phyloP scores from a whole-genome alignment of 1,284 basidiomycete species.

The Kwoniella shivajii region DNA sequence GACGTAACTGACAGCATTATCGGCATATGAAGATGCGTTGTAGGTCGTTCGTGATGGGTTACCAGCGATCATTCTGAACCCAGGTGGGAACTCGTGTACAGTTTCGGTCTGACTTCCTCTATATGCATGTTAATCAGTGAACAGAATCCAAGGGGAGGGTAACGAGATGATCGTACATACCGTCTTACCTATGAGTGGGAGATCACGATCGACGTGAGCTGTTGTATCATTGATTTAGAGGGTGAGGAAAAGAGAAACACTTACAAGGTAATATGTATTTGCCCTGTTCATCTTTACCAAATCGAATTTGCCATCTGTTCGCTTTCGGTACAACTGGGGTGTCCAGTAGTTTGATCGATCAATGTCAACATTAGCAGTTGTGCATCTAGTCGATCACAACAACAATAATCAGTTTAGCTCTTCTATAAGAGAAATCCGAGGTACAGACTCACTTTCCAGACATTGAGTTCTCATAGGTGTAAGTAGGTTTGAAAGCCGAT shows the following conservation, averaged over 20 bases:
- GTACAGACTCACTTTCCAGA: conserved; percentile 1
- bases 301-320: conserved; percentile 37
- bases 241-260: no score
- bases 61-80: conserved; percentile 56
- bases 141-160: not conserved
- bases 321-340: conserved; percentile 55
- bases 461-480: conserved; percentile 18
- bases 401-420: not conserved
- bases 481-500: conserved; percentile 17
- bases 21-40: conserved; percentile 24
- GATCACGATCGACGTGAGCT: conserved; percentile 45
- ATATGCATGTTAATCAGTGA: not conserved
- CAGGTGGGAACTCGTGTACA: conserved; percentile 47
- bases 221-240: conserved; percentile 21
- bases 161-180: not conserved
- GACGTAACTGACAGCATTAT: conserved; percentile 53
- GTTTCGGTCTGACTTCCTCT: conserved; percentile 11
- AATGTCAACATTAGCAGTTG: conserved; percentile 50
- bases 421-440: not conserved
- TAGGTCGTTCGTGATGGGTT: conserved; percentile 44
- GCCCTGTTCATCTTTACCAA: conserved; percentile 36
- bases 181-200: not conserved
- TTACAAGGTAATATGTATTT: conserved; percentile 52
- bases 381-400: conserved; percentile 36
- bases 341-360: conserved; percentile 58